Evolutionary conservation across 768 basidiomycete species (phyloP).

Genomic region (Mycena rebaudengoi): DNA sequence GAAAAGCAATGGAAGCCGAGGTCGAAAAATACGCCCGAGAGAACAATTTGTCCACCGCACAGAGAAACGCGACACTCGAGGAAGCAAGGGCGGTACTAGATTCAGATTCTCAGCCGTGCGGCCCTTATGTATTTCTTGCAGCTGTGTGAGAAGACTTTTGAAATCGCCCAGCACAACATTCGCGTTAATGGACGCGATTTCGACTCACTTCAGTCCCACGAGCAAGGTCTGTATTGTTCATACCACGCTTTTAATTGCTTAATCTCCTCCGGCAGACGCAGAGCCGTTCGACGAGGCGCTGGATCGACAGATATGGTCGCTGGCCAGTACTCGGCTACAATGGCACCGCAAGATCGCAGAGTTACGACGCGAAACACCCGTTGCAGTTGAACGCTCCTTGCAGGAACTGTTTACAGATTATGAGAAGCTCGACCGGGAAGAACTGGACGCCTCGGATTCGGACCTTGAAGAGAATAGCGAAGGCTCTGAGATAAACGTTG

Average conservation of each 20-base stretch:
- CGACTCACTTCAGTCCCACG: slow-evolving; percentile 66
- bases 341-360: slow-evolving; percentile 79
- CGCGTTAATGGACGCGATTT: slow-evolving; percentile 83
- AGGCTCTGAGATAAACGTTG: slow-evolving; percentile 19
- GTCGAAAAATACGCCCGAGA: neutral
- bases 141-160: slow-evolving; percentile 72
- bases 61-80: neutral
- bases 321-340: slow-evolving; percentile 76
- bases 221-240: slow-evolving; percentile 50
- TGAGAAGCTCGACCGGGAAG: slow-evolving; percentile 38
- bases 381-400: slow-evolving; percentile 53
- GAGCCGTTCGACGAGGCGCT: slow-evolving; percentile 90
- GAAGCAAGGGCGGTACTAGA: neutral
- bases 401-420: slow-evolving; percentile 41
- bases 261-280: slow-evolving; percentile 52
- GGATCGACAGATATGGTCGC: slow-evolving; percentile 82
- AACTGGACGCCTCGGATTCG: slow-evolving; percentile 17
- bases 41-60: neutral
- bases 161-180: slow-evolving; percentile 73
- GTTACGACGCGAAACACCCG: slow-evolving; percentile 69
- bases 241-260: neutral
- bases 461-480: slow-evolving; percentile 29
- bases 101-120: slow-evolving; percentile 25
- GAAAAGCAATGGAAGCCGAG: neutral
- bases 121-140: slow-evolving; percentile 30